Evolutionary conservation across 768 basidiomycete genomes (phyloP).

Genomic region (Trametes cinnabarina): DNA sequence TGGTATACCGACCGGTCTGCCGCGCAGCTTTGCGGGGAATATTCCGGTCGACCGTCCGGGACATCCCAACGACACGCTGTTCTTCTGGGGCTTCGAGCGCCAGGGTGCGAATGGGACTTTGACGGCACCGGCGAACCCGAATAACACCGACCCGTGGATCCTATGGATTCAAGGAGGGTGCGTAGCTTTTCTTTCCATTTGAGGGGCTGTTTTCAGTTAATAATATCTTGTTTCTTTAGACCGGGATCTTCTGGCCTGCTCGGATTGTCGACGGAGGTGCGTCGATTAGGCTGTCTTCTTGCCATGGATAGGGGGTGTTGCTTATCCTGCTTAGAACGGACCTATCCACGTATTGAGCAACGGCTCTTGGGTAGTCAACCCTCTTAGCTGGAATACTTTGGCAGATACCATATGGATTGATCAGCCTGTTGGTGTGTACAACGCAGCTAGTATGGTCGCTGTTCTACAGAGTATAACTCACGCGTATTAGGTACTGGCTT

Average conservation of each 20-base stretch:
- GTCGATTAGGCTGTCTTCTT: neutral
- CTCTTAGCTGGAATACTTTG: slow-evolving; percentile 55
- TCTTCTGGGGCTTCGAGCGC: slow-evolving; percentile 33
- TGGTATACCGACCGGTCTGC: slow-evolving; percentile 24
- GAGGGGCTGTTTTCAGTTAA: neutral
- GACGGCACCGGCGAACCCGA: slow-evolving; percentile 35
- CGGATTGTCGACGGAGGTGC: slow-evolving; percentile 57
- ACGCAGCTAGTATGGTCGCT: too few species aligned
- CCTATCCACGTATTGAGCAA: slow-evolving; percentile 58
- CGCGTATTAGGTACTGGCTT: slow-evolving; percentile 47
- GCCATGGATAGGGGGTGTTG: too few species aligned
- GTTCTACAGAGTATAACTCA: neutral
- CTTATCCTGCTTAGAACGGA: slow-evolving; percentile 56
- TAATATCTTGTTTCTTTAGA: slow-evolving; percentile 25
- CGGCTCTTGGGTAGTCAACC: slow-evolving; percentile 48
- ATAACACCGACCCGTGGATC: slow-evolving; percentile 56
- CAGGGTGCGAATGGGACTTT: slow-evolving; percentile 38
- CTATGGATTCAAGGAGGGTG: slow-evolving; percentile 77
- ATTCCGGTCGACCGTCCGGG: slow-evolving; percentile 27
- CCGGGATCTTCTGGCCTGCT: slow-evolving; percentile 70
- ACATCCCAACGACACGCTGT: slow-evolving; percentile 33
- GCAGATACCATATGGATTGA: slow-evolving; percentile 71
- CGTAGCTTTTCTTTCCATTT: neutral
- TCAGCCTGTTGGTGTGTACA: slow-evolving; percentile 50
- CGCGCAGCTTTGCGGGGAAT: slow-evolving; percentile 31